A percentile compares a stretch with the other conserved stretches of the same genome.
Evolutionary conservation across 805 yeast species (phyloP).

Genomic region (Candida koratica): DNA sequence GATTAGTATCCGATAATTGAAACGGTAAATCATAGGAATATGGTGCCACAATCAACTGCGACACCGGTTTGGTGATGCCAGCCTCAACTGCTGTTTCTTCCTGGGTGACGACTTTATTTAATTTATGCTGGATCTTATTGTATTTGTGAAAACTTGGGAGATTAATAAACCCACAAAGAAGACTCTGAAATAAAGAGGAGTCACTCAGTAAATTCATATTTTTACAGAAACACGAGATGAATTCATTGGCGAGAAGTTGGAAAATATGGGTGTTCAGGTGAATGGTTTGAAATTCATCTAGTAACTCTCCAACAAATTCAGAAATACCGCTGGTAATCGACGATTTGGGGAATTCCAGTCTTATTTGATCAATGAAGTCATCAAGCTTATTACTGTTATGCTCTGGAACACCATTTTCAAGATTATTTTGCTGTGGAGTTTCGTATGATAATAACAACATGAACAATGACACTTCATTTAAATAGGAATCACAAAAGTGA

Average conservation of each 20-base stretch:
- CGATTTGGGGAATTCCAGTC: constrained; percentile 17
- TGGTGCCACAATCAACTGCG: constrained; percentile 17
- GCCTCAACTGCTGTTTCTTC: not conserved
- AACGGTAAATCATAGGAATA: constrained; percentile 36
- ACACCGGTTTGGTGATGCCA: not conserved
- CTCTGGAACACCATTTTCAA: constrained; percentile 17
- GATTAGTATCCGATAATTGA: constrained; percentile 37
- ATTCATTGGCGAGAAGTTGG: constrained; percentile 35
- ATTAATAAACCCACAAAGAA: constrained; percentile 38
- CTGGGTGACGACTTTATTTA: constrained; percentile 16
- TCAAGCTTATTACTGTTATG: constrained; percentile 18
- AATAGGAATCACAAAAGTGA: constrained; percentile 27
- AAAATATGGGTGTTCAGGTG: constrained; percentile 29
- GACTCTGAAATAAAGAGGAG: constrained; percentile 38
- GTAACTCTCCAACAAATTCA: constrained; percentile 29
- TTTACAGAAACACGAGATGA: constrained; percentile 37
- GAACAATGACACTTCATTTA: constrained; percentile 32
- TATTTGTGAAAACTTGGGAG: constrained; percentile 42
- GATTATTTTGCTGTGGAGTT: constrained; percentile 9
- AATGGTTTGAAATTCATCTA: constrained; percentile 28
- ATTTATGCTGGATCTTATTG: constrained; percentile 32
- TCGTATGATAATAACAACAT: constrained; percentile 27
- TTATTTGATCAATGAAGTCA: constrained; percentile 24
- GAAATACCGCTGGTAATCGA: constrained; percentile 19
- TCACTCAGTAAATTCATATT: constrained; percentile 36